Percentiles rank a stretch among this genome's conserved stretches.
These are phyloP conservation scores for Colletotrichum salicis DNA, from an alignment of 2,329 filamentous ascomycete genomes.

Conservation along the genomic window DNA sequence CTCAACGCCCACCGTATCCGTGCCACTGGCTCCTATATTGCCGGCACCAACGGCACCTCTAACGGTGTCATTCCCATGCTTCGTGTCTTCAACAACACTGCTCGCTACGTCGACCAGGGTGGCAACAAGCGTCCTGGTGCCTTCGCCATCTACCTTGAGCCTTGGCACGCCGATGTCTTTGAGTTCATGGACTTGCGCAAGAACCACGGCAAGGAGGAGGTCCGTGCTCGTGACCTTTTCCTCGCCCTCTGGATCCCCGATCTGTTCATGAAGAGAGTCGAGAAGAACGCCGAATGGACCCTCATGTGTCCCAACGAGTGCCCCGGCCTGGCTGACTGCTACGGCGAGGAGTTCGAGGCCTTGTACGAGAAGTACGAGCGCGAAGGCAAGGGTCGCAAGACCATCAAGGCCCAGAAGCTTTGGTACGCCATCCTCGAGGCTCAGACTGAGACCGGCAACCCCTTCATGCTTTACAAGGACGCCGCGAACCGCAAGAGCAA, in stretches of 20 bases:
- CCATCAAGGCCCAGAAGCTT: slow-evolving; percentile 96
- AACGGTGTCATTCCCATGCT: slow-evolving; percentile 99
- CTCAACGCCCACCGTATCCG: slow-evolving; percentile 97
- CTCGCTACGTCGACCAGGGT: slow-evolving; percentile 97
- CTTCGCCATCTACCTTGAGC: slow-evolving; percentile 98
- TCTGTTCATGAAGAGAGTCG: slow-evolving; percentile 99
- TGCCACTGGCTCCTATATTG: slow-evolving; percentile 97
- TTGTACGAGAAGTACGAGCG: slow-evolving; percentile 94
- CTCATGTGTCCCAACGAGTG: slow-evolving; percentile 98
- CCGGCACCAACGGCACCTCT: slow-evolving; percentile 96
- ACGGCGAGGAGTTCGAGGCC: slow-evolving; percentile 96
- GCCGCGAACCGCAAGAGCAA: slow-evolving; percentile 99
- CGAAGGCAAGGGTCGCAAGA: slow-evolving; percentile 88
- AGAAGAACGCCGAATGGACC: slow-evolving; percentile 96
- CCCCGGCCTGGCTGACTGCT: slow-evolving; percentile 93
- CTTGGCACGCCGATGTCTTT: slow-evolving; percentile 98
- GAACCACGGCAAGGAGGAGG: slow-evolving; percentile 99
- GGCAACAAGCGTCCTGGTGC: slow-evolving; percentile 99
- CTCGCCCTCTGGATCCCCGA: slow-evolving; percentile 98
- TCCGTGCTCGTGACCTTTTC: slow-evolving; percentile 96
- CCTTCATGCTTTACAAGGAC: slow-evolving; percentile 99
- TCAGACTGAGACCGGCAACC: slow-evolving; percentile 98
- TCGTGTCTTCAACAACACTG: slow-evolving; percentile 99
- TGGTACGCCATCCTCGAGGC: slow-evolving; percentile 99
- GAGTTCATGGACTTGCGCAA: slow-evolving; percentile 97